A percentile compares a stretch with the other conserved stretches of the same genome.
Evolutionary conservation across 208 protist genomes (phyloP).

Genomic region (Leishmania amazonensis): DNA sequence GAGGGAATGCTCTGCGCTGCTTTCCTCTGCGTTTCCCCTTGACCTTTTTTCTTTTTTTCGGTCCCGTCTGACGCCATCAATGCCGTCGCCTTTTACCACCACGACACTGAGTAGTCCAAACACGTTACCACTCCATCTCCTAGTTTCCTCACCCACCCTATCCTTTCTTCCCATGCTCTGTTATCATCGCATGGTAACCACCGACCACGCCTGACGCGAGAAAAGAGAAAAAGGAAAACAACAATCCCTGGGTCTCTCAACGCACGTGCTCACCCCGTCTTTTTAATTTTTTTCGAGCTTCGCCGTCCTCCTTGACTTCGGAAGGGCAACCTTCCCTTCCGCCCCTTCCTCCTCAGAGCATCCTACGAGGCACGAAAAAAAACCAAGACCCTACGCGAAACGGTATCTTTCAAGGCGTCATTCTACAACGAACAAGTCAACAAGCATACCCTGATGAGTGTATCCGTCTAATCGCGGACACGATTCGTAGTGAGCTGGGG

Average conservation of each 20-base stretch:
- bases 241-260: neutral
- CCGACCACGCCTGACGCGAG: neutral
- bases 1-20: neutral
- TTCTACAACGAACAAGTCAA: neutral
- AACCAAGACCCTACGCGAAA: neutral
- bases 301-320: neutral
- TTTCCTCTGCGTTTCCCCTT: neutral
- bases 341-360: neutral
- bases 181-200: neutral
- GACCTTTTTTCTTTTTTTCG: too few species aligned
- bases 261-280: neutral
- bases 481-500: neutral
- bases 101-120: neutral
- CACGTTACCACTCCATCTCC: neutral
- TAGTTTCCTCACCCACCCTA: neutral
- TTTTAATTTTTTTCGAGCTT: neutral
- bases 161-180: neutral
- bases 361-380: neutral
- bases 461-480: neutral
- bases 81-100: neutral
- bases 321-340: neutral
- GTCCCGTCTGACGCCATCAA: neutral
- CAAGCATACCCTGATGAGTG: neutral
- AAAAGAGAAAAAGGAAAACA: slow-evolving; percentile 9
- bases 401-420: neutral